A percentile compares a stretch with the other conserved stretches of the same genome.
phyloP scores from a whole-genome alignment of 148 eudicot species.

The Arbutus unedo region DNA sequence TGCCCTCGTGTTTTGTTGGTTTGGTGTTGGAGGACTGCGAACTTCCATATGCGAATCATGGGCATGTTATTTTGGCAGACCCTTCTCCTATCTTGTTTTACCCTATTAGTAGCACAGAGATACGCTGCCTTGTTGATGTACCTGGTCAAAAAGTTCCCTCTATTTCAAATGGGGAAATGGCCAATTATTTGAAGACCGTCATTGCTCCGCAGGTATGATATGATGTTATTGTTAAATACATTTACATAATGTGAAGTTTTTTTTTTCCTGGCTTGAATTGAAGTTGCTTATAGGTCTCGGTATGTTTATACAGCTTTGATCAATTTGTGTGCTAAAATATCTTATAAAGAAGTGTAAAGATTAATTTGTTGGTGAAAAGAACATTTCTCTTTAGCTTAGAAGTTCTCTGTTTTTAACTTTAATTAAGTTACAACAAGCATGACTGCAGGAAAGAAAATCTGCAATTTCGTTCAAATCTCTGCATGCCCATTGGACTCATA shows the following conservation, averaged over 20 bases:
- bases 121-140: slow-evolving; percentile 81
- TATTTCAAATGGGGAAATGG: slow-evolving; percentile 74
- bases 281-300: too few species aligned
- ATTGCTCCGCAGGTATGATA: slow-evolving; percentile 65
- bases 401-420: too few species aligned
- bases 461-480: neutral
- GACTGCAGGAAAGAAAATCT: too few species aligned
- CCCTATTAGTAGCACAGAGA: slow-evolving; percentile 73
- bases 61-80: slow-evolving; percentile 77
- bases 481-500: neutral
- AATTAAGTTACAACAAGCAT: too few species aligned
- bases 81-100: slow-evolving; percentile 79
- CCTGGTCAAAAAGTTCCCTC: slow-evolving; percentile 92
- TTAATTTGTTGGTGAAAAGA: too few species aligned
- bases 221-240: too few species aligned
- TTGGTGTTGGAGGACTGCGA: slow-evolving; percentile 72
- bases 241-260: too few species aligned
- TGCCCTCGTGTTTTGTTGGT: slow-evolving; percentile 86
- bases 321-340: too few species aligned
- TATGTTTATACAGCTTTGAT: too few species aligned
- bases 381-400: too few species aligned
- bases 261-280: too few species aligned
- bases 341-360: too few species aligned
- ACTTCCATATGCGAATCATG: slow-evolving; percentile 73
- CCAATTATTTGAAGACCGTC: slow-evolving; percentile 64